Evolutionary conservation across 2,329 filamentous ascomycete species (phyloP).

Genomic region (Fusarium subglutinans): DNA sequence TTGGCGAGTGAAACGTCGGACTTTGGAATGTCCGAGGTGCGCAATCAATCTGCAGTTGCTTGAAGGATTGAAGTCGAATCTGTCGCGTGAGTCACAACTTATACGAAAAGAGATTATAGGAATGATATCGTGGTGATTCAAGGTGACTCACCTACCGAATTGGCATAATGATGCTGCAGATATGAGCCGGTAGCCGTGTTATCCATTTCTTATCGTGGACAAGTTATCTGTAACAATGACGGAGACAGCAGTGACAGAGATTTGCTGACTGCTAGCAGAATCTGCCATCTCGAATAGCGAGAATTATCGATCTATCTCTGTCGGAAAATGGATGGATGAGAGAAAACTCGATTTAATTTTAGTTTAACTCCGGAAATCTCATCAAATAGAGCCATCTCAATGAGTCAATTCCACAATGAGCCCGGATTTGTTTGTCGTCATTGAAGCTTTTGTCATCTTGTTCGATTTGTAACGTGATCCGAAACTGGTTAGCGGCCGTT

Average conservation of each 20-base stretch:
- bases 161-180: neutral
- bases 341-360: accelerated
- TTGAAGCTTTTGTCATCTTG: slow-evolving; percentile 14
- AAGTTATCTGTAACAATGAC: too few relatives aligned
- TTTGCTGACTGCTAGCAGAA: neutral
- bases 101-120: neutral
- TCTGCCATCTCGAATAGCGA: too few relatives aligned
- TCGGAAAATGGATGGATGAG: too few relatives aligned
- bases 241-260: neutral
- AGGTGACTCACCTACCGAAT: slow-evolving; percentile 6
- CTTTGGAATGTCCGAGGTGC: slow-evolving; percentile 6
- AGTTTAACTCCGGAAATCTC: too few relatives aligned
- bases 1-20: neutral
- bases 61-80: neutral
- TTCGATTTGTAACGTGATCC: slow-evolving; percentile 12
- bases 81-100: slow-evolving; percentile 1
- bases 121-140: neutral
- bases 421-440: neutral
- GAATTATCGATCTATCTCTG: accelerated
- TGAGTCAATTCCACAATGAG: neutral
- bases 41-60: neutral
- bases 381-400: neutral
- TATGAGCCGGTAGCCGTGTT: neutral
- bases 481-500: neutral
- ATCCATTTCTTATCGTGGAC: neutral